A percentile compares a stretch with the other conserved stretches of the same genome.
Evolutionary conservation across 164 flowering plant genomes (phyloP).

Genomic region (Kalanchoe fedtschenkoi): DNA sequence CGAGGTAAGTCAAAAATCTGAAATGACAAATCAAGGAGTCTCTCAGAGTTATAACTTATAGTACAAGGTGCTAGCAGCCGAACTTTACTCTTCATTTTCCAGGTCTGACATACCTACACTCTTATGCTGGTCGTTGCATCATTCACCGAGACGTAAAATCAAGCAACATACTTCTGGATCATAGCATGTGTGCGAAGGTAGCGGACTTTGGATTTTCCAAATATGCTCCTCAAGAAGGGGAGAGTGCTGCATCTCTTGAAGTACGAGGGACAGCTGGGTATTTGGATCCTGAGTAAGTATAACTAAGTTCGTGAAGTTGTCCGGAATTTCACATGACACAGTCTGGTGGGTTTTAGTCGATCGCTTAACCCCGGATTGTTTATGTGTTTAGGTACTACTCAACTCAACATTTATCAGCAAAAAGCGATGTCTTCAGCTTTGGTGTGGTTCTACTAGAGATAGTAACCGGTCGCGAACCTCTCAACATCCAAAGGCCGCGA

Average conservation of each 20-base stretch:
- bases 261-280: conserved; percentile 83
- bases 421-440: conserved; percentile 78
- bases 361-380: neutral
- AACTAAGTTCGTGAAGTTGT: too few species aligned
- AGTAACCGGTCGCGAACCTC: conserved; percentile 73
- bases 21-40: neutral
- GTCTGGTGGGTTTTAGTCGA: neutral
- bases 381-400: conserved; percentile 50
- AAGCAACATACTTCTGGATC: conserved; percentile 79
- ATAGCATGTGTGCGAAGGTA: conserved; percentile 70
- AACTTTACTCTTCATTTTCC: conserved; percentile 9
- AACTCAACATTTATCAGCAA: conserved; percentile 67
- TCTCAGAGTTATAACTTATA: too few species aligned
- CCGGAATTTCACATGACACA: neutral
- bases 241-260: conserved; percentile 62
- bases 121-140: conserved; percentile 48
- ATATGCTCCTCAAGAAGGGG: conserved; percentile 82
- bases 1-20: conserved; percentile 40
- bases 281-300: conserved; percentile 85
- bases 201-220: conserved; percentile 78
- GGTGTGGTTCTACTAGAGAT: conserved; percentile 80
- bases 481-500: conserved; percentile 59
- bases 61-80: neutral
- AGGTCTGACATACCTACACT: conserved; percentile 65
- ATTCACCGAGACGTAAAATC: conserved; percentile 81